phyloP scores from a whole-genome alignment of 1,284 basidiomycete species.

The Ustilago esculenta region DNA sequence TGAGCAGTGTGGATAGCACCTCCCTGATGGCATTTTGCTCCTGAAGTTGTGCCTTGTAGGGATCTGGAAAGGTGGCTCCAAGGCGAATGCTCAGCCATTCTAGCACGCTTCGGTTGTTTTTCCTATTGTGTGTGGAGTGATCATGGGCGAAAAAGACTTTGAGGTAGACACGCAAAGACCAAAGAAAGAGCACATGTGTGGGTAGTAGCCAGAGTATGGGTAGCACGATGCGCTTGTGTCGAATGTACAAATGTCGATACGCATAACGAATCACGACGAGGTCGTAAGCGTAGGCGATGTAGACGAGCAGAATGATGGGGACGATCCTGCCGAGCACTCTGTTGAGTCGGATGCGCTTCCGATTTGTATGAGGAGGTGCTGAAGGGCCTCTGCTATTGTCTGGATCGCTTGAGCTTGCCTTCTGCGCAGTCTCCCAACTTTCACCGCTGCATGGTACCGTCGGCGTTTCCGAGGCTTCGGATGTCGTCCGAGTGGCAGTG shows the following conservation, averaged over 20 bases:
- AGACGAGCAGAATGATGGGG: constrained; percentile 41
- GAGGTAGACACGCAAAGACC: constrained; percentile 27
- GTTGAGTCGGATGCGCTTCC: constrained; percentile 35
- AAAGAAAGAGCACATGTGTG: constrained; percentile 21
- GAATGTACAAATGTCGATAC: constrained; percentile 12
- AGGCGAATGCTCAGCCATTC: constrained; percentile 6
- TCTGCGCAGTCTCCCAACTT: too few relatives aligned
- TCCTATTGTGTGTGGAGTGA: neutral
- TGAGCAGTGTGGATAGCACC: neutral
- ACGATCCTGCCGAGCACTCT: constrained; percentile 38
- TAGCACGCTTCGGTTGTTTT: neutral
- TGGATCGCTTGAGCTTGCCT: too few relatives aligned
- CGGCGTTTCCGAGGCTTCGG: constrained; percentile 5
- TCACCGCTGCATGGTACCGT: too few relatives aligned
- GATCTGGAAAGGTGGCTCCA: constrained; percentile 7
- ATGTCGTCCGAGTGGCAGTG: constrained; percentile 1
- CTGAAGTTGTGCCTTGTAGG: neutral
- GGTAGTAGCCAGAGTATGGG: constrained; percentile 24
- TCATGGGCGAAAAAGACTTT: constrained; percentile 28
- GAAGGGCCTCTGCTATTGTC: too few relatives aligned
- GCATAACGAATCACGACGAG: constrained; percentile 30
- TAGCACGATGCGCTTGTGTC: neutral
- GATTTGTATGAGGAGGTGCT: neutral
- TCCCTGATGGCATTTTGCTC: neutral
- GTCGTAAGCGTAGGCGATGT: constrained; percentile 28